Percentiles rank a stretch among this genome's conserved stretches.
Evolutionary conservation across 768 basidiomycete genomes (phyloP).

Genomic region (Floccularia luteovirens): DNA sequence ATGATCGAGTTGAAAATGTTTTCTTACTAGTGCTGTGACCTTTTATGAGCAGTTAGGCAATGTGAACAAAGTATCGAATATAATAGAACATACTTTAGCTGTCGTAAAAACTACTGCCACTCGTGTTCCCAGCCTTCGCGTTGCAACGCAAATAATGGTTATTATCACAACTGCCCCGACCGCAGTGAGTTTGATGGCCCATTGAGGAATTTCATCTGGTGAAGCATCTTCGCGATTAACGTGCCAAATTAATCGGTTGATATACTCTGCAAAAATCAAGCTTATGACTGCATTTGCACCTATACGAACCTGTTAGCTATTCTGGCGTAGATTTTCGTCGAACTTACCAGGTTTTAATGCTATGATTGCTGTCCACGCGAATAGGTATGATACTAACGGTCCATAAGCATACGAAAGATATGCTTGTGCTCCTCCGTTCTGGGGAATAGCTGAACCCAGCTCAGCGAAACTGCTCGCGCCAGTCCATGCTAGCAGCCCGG

Average conservation of each 20-base stretch:
- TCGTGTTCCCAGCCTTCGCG: constrained; percentile 70
- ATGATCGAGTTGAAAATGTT: neutral
- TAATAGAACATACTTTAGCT: constrained; percentile 59
- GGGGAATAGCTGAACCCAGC: constrained; percentile 81
- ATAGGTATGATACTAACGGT: constrained; percentile 82
- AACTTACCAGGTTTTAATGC: constrained; percentile 73
- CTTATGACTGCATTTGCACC: constrained; percentile 80
- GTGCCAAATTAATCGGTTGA: constrained; percentile 85
- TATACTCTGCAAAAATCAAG: constrained; percentile 87
- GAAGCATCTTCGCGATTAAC: constrained; percentile 62
- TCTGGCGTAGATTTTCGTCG: neutral
- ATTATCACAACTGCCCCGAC: constrained; percentile 63
- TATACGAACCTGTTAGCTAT: constrained; percentile 12
- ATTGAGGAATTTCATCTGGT: constrained; percentile 75
- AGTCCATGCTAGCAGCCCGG: constrained; percentile 89
- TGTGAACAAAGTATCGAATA: neutral
- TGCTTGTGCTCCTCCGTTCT: constrained; percentile 66
- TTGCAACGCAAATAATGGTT: constrained; percentile 70
- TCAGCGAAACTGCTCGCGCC: constrained; percentile 94
- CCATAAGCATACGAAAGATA: constrained; percentile 89
- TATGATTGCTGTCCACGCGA: constrained; percentile 91
- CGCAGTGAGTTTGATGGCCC: constrained; percentile 89
- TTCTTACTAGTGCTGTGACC: constrained; percentile 60
- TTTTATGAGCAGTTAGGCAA: constrained; percentile 14
- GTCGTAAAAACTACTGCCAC: constrained; percentile 83